Base-by-base conservation (phyloP, 2,329 filamentous ascomycete genomes). In the Xylogone sp. region DNA sequence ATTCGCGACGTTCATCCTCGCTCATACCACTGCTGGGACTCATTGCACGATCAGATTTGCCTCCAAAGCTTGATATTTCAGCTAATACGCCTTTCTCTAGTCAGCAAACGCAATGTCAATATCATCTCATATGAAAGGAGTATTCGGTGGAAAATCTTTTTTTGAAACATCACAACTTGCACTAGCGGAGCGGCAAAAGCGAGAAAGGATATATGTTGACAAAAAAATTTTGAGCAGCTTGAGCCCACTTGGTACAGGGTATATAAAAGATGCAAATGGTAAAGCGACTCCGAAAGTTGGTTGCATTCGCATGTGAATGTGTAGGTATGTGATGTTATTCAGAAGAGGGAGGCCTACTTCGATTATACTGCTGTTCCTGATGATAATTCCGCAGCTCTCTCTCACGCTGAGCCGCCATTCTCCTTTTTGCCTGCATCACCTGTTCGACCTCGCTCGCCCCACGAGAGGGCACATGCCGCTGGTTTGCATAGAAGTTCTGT, bases 341-440 rank as follows among this genome's bases (percentile, higher is more conserved):
- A 83, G 82, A 79, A 81, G 81, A 82, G 82, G 84, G 82, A 73
- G 84, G 84, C 88, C 84, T 90, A 97, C 94, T 97, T 90, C 93
- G 87, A 81, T 97, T 96, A 77, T 96, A 97, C 84, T 99, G 94
- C 83, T 99, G 94, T 83, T 99, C 94, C 77, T 97, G 95, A 77
- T 99, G 94, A 77, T 97, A 96, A 76, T 97, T 99, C 75, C 94
- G 90, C 73, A 99, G 86, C 79, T 99, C 94, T 75, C 93, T 89
- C 81, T 99, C 94, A 75, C 94, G 90, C 77, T 97, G 94, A 71
- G 94, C 94, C 68, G 94, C 94, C 90, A 97, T 95, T 79, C 93
- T 88, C 78, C 94, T 90, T 83, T 97, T 97, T 66, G 91, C 92
- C 84, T 97, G 94, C 81, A 96, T 90, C 84, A 97, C 90, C 77